Conservation (phyloP, 2,329 filamentous ascomycete genomes). For the Tolypocladium tundrense region DNA sequence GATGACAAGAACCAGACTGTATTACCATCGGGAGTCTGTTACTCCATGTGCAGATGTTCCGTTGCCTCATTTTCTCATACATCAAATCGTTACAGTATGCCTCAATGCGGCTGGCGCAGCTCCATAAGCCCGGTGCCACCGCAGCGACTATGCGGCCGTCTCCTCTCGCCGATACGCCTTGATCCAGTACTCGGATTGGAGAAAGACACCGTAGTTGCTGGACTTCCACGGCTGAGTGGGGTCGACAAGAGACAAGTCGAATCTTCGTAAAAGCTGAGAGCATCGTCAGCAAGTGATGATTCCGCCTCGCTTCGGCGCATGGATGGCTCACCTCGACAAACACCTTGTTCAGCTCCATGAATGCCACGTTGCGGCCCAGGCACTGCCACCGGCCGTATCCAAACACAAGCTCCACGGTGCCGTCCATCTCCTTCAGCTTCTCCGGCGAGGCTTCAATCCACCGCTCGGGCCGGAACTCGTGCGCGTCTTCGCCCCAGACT, state of each 20-base stretch:
- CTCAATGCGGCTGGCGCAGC: not conserved
- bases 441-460: slow-evolving; percentile 25
- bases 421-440: slow-evolving; percentile 22
- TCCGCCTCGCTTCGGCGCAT: not conserved
- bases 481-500: slow-evolving; percentile 24
- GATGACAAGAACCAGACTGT: too few species aligned
- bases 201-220: slow-evolving; percentile 18
- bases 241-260: slow-evolving; percentile 19
- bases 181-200: slow-evolving; percentile 18
- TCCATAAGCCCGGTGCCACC: not conserved
- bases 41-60: too few species aligned
- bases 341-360: slow-evolving; percentile 28
- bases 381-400: slow-evolving; percentile 28
- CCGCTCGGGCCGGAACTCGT: slow-evolving; percentile 22
- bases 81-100: not conserved
- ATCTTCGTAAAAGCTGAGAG: slow-evolving; percentile 17
- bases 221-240: slow-evolving; percentile 20
- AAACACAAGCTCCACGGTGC: slow-evolving; percentile 26
- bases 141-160: not conserved
- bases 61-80: too few species aligned
- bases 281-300: not conserved
- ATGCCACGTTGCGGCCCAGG: slow-evolving; percentile 25
- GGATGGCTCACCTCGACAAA: slow-evolving; percentile 27
- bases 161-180: slow-evolving; percentile 1
- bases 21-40: too few species aligned